Base-by-base conservation (phyloP, 164 flowering plant genomes). In the Vitis riparia region DNA sequence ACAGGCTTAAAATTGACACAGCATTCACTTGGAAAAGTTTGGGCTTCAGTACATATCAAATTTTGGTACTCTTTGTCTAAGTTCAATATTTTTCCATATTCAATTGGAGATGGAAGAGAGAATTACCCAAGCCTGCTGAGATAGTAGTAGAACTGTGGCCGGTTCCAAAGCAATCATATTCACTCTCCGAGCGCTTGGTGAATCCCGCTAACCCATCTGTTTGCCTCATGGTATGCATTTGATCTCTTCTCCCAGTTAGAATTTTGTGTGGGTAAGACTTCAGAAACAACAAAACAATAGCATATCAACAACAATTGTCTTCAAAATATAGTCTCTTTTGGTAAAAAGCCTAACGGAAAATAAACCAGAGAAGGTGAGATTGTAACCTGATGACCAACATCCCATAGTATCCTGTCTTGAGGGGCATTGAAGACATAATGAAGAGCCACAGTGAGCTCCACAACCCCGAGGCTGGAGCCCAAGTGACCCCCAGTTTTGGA, bases 81-180 rank as follows among this genome's bases (percentile, higher is more conserved):
- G 55, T 64, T 50, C 51, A 19, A 27, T n/a, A n/a, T 19, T 55
- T 19, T 50, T 13, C n/a, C 9, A n/a, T 5, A 13, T 55, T 67
- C 56, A 3, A n/a, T 11, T 19, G 29, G 6, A 8, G 66, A 64
- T 13, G 19, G 72, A 60, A 44, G 8, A 59, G 62, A 69, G 49
- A 37, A 56, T 55, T 89, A 91, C 97, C 99, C 75, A 95, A 77
- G 65, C 90, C 97, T 44, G 99, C 99, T 30, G 99, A 95, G 63
- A 95, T 95, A 62, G 86, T 95, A 27, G 97, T 95, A 5, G 99
- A 95, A 66, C 99, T 93, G 68, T 95, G 99, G 64, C 99, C 99
- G 29, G 98, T 79, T 53, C 99, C 99, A 70, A 95, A 95, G 79
- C 85, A 75, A 76, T 95, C 99, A 58, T 86, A 84, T 72, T 90